A percentile compares a stretch with the other conserved stretches of the same genome.
phyloP scores from a whole-genome alignment of 805 yeast genomes.

The Hyphopichia homilentoma region DNA sequence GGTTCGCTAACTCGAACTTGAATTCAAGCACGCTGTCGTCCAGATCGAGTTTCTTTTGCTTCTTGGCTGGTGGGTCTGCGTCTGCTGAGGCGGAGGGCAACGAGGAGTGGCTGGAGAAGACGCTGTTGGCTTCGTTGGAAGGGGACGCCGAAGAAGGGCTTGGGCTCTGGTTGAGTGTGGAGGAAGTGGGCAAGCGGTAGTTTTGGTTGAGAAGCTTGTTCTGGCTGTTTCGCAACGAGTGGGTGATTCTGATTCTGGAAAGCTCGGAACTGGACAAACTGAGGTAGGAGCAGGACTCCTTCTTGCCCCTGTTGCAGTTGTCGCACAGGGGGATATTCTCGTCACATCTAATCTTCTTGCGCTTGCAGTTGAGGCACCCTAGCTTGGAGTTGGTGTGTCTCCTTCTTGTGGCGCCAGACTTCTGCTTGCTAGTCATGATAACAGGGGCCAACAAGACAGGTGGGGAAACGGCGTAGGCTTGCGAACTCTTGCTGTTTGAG shows the following conservation, averaged over 20 bases:
- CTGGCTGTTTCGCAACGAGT: slow-evolving; percentile 23
- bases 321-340: slow-evolving; percentile 25
- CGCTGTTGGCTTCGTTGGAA: too few species aligned
- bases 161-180: not conserved
- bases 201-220: slow-evolving; percentile 21
- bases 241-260: slow-evolving; percentile 21
- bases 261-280: slow-evolving; percentile 14
- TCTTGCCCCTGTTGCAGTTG: slow-evolving; percentile 23
- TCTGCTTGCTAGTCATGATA: too few species aligned
- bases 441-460: too few species aligned
- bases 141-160: not conserved
- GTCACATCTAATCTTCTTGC: slow-evolving; percentile 29
- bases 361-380: slow-evolving; percentile 28
- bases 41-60: not conserved
- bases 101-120: not conserved
- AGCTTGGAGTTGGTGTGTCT: slow-evolving; percentile 27
- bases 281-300: slow-evolving; percentile 24
- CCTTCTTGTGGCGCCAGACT: slow-evolving; percentile 14
- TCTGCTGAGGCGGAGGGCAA: not conserved
- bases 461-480: too few species aligned
- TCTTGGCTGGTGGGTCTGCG: too few species aligned
- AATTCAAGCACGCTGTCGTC: slow-evolving; percentile 14
- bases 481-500: too few species aligned
- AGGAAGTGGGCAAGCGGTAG: slow-evolving; percentile 24
- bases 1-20: slow-evolving; percentile 17